Evolutionary conservation across 164 flowering plant species (phyloP), one percentile per base, ranked within the genome.

Genomic region (Magnolia kwangsiensis): DNA sequence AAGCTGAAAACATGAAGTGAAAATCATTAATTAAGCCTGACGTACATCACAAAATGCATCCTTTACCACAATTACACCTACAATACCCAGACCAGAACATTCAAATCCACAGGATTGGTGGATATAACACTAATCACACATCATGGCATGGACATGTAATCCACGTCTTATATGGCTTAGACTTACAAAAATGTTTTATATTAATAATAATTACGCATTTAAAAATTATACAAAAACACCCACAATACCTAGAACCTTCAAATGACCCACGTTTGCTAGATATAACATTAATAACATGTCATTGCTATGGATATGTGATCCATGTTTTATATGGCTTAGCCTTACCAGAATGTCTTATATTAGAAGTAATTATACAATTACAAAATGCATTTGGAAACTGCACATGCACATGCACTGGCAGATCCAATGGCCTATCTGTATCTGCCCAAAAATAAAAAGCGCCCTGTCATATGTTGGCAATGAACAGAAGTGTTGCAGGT

Each of bases 1-100:
- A 77, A 96, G 86, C 99, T 96, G 88, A 75, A 18, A 71, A 75
- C 50, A 59, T 24, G 51, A 23, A 75, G 45, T 45, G 51, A 19
- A 58, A 20, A 9, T 11, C 45, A 59, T 49, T 45, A 13, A 29
- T 49, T 70, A n/a, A 70, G 7, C 51, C 45, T 3, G 9, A 23
- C 18, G 5, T 65, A 21, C 21, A 20, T 65, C 68, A 68, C 21
- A 4, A 64, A 29, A 68, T 68, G 71, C 71, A 68, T 31, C n/a
- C 71, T 68, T 37, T 21, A 65, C 37, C 29, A 23, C 11, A 10
- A 29, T 65, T 65, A 65, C 29, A 37, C 71, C 71, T 29, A 16
- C 21, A 14, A 31, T 55, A 11, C 16, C 61, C 3, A 16, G 61
- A 55, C 61, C 61, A 55, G 18, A 16, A 16, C 18, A 55, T 11